phyloP scores from a whole-genome alignment of 176 grass and related monocot genomes.

The Echinochloa phyllopogon region DNA sequence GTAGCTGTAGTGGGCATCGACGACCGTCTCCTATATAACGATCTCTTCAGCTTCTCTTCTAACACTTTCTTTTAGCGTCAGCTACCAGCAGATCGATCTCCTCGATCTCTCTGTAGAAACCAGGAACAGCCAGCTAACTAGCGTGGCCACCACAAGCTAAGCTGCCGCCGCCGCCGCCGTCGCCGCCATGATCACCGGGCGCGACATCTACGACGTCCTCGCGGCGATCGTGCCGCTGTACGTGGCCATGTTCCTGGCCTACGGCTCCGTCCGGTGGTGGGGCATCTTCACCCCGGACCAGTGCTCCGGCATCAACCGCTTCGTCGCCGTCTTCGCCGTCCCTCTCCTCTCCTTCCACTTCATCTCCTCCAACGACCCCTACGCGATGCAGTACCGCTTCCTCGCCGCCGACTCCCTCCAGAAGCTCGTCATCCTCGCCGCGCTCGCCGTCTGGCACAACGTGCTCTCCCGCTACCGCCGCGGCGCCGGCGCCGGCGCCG shows the following conservation, averaged over 20 bases:
- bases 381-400: slow-evolving; percentile 95
- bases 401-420: slow-evolving; percentile 91
- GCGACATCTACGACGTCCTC: slow-evolving; percentile 95
- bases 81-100: background rate
- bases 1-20: background rate
- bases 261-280: slow-evolving; percentile 94
- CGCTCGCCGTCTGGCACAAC: slow-evolving; percentile 84
- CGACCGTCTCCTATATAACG: slow-evolving; percentile 43
- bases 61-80: slow-evolving; percentile 18
- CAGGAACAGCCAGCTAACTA: background rate
- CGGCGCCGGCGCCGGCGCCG: background rate
- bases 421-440: slow-evolving; percentile 82
- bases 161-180: background rate
- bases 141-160: no score
- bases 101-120: background rate
- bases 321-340: slow-evolving; percentile 97
- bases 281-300: slow-evolving; percentile 92
- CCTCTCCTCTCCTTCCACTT: slow-evolving; percentile 98
- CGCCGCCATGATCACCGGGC: slow-evolving; percentile 77
- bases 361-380: slow-evolving; percentile 88
- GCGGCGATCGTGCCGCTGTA: slow-evolving; percentile 94
- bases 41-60: slow-evolving; percentile 7
- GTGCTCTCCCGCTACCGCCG: slow-evolving; percentile 63
- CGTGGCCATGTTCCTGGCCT: slow-evolving; percentile 94
- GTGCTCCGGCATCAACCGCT: slow-evolving; percentile 97